Percentiles rank a stretch among this genome's conserved stretches.
Conservation (phyloP, 2,329 filamentous ascomycete genomes). For the Aspergillus unguis region DNA sequence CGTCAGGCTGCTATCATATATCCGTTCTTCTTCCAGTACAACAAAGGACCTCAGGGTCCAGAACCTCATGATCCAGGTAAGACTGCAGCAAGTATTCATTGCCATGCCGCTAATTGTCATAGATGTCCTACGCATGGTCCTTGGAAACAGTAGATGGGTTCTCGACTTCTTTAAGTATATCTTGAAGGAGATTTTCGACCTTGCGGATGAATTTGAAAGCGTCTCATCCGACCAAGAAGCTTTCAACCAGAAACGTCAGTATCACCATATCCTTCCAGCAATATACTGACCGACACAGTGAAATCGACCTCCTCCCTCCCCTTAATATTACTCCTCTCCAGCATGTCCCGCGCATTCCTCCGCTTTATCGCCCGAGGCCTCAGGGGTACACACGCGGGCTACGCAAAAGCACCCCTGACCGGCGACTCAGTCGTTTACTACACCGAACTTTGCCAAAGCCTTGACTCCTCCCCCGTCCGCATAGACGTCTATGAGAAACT, state of each 20-base stretch:
- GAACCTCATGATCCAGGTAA: slow-evolving; percentile 57
- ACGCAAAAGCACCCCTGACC: slow-evolving; percentile 37
- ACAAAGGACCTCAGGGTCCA: slow-evolving; percentile 48
- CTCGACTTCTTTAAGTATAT: slow-evolving; percentile 62
- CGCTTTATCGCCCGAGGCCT: slow-evolving; percentile 66
- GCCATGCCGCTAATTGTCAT: slow-evolving; percentile 1
- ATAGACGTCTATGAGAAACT: slow-evolving; percentile 62
- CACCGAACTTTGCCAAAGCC: slow-evolving; percentile 53
- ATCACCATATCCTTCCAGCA: not conserved
- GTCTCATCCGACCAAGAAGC: slow-evolving; percentile 33
- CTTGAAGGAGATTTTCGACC: slow-evolving; percentile 51
- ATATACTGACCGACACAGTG: slow-evolving; percentile 21
- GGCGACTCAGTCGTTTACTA: slow-evolving; percentile 44
- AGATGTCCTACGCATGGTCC: slow-evolving; percentile 70
- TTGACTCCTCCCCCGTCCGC: slow-evolving; percentile 55
- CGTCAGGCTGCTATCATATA: slow-evolving; percentile 64
- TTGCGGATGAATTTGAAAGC: slow-evolving; percentile 40
- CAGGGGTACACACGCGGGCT: slow-evolving; percentile 50
- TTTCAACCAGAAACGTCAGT: slow-evolving; percentile 37
- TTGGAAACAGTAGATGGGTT: slow-evolving; percentile 75
- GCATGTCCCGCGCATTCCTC: slow-evolving; percentile 69
- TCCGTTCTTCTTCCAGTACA: slow-evolving; percentile 64
- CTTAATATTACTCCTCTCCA: slow-evolving; percentile 64
- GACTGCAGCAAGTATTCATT: slow-evolving; percentile 11
- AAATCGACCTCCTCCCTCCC: slow-evolving; percentile 40